phyloP scores from a whole-genome alignment of 768 basidiomycete species.

The Tricholoma matsutake region DNA sequence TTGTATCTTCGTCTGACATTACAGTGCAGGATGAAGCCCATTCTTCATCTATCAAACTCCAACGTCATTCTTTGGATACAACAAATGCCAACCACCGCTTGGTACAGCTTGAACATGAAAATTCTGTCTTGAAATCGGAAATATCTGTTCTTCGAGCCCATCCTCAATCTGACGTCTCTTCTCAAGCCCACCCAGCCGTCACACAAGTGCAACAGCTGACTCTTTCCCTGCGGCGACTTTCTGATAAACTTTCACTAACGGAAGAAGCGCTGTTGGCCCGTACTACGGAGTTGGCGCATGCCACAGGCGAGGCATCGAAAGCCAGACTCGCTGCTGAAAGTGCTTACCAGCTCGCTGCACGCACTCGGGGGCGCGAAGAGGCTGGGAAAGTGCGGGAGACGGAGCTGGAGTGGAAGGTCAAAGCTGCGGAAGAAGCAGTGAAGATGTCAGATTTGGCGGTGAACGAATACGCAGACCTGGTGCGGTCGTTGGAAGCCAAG shows the following conservation, averaged over 20 bases:
- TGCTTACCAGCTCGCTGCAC: conserved; percentile 55
- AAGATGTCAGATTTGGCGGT: conserved; percentile 64
- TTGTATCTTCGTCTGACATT: conserved; percentile 11
- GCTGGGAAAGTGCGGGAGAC: conserved; percentile 46
- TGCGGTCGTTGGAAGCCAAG: conserved; percentile 58
- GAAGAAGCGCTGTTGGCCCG: conserved; percentile 52
- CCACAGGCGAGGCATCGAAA: conserved; percentile 41
- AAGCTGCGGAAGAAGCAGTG: conserved; percentile 52
- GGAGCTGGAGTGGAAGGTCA: conserved; percentile 43
- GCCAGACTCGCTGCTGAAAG: conserved; percentile 42
- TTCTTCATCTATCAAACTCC: conserved; percentile 60
- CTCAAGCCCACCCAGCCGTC: conserved; percentile 24
- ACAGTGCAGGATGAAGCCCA: conserved; percentile 64
- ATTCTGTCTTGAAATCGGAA: conserved; percentile 54
- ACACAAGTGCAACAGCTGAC: conserved; percentile 52
- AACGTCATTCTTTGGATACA: conserved; percentile 55
- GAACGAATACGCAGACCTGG: conserved; percentile 73
- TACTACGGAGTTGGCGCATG: conserved; percentile 43
- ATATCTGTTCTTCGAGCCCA: conserved; percentile 50
- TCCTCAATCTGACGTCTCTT: conserved; percentile 38
- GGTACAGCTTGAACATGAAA: conserved; percentile 54
- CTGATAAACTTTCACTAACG: conserved; percentile 62
- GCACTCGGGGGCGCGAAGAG: conserved; percentile 53
- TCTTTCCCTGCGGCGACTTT: conserved; percentile 63
- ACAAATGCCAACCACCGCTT: conserved; percentile 46